Percentiles rank a stretch among this genome's conserved stretches.
Evolutionary conservation across 441 rosid genomes (phyloP).

Genomic region (Brassica balearica): DNA sequence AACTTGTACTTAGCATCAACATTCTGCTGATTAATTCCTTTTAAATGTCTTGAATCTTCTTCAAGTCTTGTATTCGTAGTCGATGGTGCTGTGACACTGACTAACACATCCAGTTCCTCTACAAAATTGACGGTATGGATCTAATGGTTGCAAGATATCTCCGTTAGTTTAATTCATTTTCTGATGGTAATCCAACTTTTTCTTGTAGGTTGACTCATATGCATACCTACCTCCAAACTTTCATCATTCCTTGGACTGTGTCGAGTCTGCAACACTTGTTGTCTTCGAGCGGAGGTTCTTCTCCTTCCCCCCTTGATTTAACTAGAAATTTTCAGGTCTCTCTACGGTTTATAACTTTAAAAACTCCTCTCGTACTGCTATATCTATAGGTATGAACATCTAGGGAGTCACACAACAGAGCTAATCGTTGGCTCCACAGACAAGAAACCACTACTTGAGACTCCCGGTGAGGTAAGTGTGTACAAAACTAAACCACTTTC

Average conservation of each 20-base stretch:
- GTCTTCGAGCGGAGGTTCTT: conserved; percentile 77
- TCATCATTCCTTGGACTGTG: conserved; percentile 62
- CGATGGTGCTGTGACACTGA: conserved; percentile 66
- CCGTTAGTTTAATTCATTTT: conserved; percentile 19
- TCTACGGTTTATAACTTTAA: background rate
- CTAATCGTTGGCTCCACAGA: conserved; percentile 77
- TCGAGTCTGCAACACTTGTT: conserved; percentile 67
- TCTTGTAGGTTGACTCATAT: conserved; percentile 80
- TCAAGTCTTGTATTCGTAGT: conserved; percentile 80
- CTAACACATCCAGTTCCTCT: conserved; percentile 51
- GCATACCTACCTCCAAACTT: conserved; percentile 86
- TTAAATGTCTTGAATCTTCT: conserved; percentile 27
- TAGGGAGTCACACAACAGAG: conserved; percentile 62
- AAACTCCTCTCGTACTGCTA: conserved; percentile 2
- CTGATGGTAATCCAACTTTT: conserved; percentile 11
- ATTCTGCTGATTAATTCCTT: conserved; percentile 32
- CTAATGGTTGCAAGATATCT: background rate
- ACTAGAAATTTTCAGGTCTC: background rate
- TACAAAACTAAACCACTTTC: conserved; percentile 22
- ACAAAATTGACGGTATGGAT: conserved; percentile 60
- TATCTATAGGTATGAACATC: conserved; percentile 58
- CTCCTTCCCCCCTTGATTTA: background rate
- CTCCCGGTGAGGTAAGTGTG: conserved; percentile 77
- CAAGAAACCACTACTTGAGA: conserved; percentile 86
- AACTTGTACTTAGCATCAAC: conserved; percentile 12